phyloP scores from a whole-genome alignment of 331 rosid genomes.

The Malus hybrid region DNA sequence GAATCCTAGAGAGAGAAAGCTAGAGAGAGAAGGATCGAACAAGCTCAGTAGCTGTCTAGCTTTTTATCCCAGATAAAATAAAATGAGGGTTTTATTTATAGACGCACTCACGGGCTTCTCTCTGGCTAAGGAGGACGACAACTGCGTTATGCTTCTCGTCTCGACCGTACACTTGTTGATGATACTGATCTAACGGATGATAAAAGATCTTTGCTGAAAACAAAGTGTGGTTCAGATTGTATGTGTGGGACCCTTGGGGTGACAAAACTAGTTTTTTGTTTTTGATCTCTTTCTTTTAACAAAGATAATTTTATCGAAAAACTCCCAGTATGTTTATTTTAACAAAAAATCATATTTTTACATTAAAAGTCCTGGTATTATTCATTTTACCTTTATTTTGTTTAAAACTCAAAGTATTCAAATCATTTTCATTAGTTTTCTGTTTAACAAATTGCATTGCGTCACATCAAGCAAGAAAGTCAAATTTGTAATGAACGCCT shows the following conservation, averaged over 20 bases:
- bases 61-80: no score
- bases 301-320: no score
- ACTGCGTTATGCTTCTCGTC: neutral
- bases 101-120: no score
- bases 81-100: no score
- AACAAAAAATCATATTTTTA: no score
- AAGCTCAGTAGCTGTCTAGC: no score
- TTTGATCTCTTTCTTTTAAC: no score
- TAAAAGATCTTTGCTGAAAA: neutral
- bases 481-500: neutral
- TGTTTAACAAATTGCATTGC: neutral
- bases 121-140: neutral
- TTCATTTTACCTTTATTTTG: no score
- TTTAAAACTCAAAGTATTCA: no score
- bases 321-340: no score
- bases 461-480: neutral
- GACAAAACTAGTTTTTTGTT: neutral
- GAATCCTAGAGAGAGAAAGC: neutral
- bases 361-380: accelerated
- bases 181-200: neutral
- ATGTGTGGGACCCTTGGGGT: neutral
- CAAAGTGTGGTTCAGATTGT: neutral
- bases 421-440: no score
- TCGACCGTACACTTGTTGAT: neutral
- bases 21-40: neutral